A percentile compares a stretch with the other conserved stretches of the same genome.
These are phyloP conservation scores for Gilbertella persicaria DNA, from an alignment of 371 early-diverging fungal genomes.

Conservation along the genomic window DNA sequence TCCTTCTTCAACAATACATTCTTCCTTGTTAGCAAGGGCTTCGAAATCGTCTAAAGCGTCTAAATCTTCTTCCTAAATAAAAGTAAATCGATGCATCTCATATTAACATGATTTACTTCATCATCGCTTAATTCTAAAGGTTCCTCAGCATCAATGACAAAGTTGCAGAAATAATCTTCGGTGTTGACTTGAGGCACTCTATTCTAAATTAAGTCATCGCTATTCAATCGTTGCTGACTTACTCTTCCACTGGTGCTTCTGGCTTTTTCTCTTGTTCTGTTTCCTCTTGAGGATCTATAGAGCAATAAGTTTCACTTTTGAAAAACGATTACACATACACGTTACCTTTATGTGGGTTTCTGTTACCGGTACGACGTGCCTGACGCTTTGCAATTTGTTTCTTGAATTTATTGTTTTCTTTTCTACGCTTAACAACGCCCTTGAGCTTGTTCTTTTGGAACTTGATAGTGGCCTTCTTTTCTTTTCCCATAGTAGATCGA, in stretches of 20 bases:
- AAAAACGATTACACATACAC: not conserved
- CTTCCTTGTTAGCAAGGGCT: slow-evolving; percentile 22
- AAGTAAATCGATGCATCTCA: not conserved
- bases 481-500: slow-evolving; percentile 44
- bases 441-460: slow-evolving; percentile 85
- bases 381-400: slow-evolving; percentile 56
- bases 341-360: slow-evolving; percentile 21
- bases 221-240: not conserved
- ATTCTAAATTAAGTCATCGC: not conserved
- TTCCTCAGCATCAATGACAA: slow-evolving; percentile 40
- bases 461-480: slow-evolving; percentile 84
- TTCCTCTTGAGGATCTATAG: slow-evolving; percentile 9
- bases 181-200: slow-evolving; percentile 25
- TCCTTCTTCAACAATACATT: slow-evolving; percentile 29
- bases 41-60: slow-evolving; percentile 38
- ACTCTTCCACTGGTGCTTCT: slow-evolving; percentile 1
- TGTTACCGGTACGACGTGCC: slow-evolving; percentile 28
- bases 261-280: slow-evolving; percentile 20
- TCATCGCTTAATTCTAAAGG: slow-evolving; percentile 45
- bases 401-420: slow-evolving; percentile 70
- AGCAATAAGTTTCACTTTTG: not conserved
- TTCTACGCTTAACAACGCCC: slow-evolving; percentile 65
- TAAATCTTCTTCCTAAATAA: slow-evolving; percentile 33
- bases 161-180: slow-evolving; percentile 45
- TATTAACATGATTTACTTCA: slow-evolving; percentile 20